phyloP scores from a whole-genome alignment of 1,284 basidiomycete species.

The Microbotryum violaceum region DNA sequence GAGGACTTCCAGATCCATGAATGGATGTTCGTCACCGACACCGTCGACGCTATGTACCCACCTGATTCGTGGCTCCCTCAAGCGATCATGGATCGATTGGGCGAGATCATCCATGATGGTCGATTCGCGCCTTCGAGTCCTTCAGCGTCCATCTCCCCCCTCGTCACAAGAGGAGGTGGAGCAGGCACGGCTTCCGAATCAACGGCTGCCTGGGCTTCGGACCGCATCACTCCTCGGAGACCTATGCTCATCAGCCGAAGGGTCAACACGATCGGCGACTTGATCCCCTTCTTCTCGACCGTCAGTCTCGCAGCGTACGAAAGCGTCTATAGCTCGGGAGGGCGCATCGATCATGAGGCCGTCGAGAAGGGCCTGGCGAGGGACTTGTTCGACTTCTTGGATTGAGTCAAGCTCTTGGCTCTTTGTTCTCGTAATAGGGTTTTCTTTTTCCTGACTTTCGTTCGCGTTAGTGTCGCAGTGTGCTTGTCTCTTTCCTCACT shows the following conservation, averaged over 20 bases:
- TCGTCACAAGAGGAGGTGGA: too few species aligned
- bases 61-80: conserved; percentile 74
- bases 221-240: conserved; percentile 45
- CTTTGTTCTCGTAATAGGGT: too few species aligned
- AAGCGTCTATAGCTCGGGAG: conserved; percentile 63
- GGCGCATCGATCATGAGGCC: conserved; percentile 68
- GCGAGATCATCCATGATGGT: conserved; percentile 52
- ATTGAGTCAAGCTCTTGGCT: too few species aligned
- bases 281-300: conserved; percentile 77
- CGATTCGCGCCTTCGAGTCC: not conserved
- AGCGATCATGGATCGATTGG: conserved; percentile 81
- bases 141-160: not conserved
- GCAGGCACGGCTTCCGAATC: not conserved
- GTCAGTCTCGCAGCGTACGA: conserved; percentile 84
- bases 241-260: conserved; percentile 57
- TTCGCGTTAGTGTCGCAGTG: too few species aligned
- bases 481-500: too few species aligned
- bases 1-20: conserved; percentile 99
- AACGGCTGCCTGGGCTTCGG: not conserved
- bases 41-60: conserved; percentile 85
- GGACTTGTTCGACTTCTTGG: conserved; percentile 68
- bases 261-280: conserved; percentile 70
- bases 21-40: conserved; percentile 98
- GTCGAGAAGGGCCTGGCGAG: conserved; percentile 69
- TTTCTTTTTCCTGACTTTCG: too few species aligned